Evolutionary conservation across 371 early-diverging fungal genomes (phyloP).

Genomic region (Cokeromyces recurvatus): DNA sequence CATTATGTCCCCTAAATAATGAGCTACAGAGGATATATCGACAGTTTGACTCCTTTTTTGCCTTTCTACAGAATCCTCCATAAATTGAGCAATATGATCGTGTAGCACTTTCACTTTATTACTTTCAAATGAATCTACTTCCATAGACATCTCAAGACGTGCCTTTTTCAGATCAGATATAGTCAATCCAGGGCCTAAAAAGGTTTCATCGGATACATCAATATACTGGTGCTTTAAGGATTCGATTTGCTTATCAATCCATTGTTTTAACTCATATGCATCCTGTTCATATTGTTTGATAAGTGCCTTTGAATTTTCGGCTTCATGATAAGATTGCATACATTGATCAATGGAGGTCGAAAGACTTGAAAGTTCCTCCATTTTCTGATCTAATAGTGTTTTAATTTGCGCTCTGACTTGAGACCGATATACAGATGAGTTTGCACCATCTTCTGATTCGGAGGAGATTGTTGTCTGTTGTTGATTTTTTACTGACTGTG

Average conservation of each 20-base stretch:
- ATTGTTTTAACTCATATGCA: conserved; percentile 21
- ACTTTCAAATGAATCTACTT: conserved; percentile 27
- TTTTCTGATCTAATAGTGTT: conserved; percentile 24
- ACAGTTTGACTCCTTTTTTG: conserved; percentile 20
- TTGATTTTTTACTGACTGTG: neutral
- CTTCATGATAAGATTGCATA: conserved; percentile 16
- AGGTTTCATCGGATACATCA: conserved; percentile 34
- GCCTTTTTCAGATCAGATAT: conserved; percentile 18
- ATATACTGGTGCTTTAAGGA: conserved; percentile 23
- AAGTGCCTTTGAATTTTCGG: conserved; percentile 18
- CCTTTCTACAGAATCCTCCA: conserved; percentile 23
- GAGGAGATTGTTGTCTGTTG: neutral
- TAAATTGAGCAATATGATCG: conserved; percentile 27
- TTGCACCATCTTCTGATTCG: neutral
- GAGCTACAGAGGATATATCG: conserved; percentile 25
- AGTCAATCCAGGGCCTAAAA: conserved; percentile 12
- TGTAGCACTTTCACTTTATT: conserved; percentile 23
- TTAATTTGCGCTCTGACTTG: conserved; percentile 25
- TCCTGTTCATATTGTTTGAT: conserved; percentile 28
- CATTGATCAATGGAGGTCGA: conserved; percentile 21
- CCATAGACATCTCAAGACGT: conserved; percentile 9
- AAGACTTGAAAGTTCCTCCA: conserved; percentile 17
- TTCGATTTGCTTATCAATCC: conserved; percentile 33
- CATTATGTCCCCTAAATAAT: conserved; percentile 32
- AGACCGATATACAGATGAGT: conserved; percentile 15